Base-by-base conservation (phyloP, 805 yeast genomes). In the Candida odintsovae region DNA sequence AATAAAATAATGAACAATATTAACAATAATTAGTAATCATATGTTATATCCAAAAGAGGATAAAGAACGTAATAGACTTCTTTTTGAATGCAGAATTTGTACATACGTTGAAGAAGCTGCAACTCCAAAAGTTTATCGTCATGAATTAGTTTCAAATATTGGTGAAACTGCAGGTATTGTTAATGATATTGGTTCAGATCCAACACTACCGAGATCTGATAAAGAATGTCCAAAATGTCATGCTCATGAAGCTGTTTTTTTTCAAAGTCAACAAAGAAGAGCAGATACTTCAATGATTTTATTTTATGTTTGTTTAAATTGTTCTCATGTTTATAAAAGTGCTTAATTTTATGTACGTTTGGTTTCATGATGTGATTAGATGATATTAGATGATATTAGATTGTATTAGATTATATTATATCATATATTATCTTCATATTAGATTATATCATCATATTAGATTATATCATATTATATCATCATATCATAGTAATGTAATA, bases 31-130 rank as follows among this genome's bases (percentile, higher is more conserved):
- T 6, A 33, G 36, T 78, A 94, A 94, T 77, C 94, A 94, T 65
- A 94, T 94, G 99, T 77, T 94, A 69, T 94, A 94, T 66, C 99
- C 99, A 19, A 81, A 88, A 56, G 99, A 94, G 71, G 98, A 94
- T 64, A 87, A 85, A 61, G 88, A 83, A 48, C 73, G 78, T 54
- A 67, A 61, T 48, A 67, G 76, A 55, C 80, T 94, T 51, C 72
- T 92, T 49, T 94, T 87, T 65, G 90, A 95, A 49, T 94, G 99
- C 69, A 82, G 99, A 62, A 90, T 92, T 62, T 94, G 99, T 64
- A 80, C 88, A 43, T 92, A 92, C 67, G 87, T 95, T 5, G 98
- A 94, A 66, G 77, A 86, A 51, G 97, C 98, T 0, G 90, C 83
- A 47, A 79, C 86, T 55, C 83, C 96, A 28, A 78, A 85, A 62